A percentile compares a stretch with the other conserved stretches of the same genome.
phyloP scores from a whole-genome alignment of 345 rosid genomes.

The Theobroma cacao region DNA sequence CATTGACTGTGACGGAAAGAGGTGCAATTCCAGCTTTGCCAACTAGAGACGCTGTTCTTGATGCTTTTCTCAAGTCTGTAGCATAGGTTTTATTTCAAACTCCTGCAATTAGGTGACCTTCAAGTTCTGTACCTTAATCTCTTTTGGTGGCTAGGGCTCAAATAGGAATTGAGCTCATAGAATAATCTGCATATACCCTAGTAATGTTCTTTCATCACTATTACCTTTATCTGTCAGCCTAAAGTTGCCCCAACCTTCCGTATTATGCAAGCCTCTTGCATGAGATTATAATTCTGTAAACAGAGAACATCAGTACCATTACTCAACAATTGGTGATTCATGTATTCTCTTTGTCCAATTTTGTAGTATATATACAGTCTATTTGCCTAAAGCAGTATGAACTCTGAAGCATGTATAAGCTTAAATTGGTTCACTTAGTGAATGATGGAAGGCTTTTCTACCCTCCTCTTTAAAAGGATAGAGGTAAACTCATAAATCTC shows the following conservation, averaged over 20 bases:
- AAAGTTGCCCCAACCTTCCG: no score
- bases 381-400: neutral
- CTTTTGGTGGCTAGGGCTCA: neutral
- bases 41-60: constrained; percentile 62
- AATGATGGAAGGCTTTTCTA: neutral
- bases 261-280: neutral
- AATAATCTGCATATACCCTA: neutral
- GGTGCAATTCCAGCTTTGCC: constrained; percentile 97
- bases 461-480: neutral
- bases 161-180: neutral
- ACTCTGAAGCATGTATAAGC: neutral
- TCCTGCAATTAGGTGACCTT: neutral
- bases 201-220: neutral
- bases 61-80: constrained; percentile 43
- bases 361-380: no score
- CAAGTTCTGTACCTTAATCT: neutral
- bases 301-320: neutral
- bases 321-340: neutral
- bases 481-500: neutral
- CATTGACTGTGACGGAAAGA: constrained; percentile 82
- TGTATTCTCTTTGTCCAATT: neutral
- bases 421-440: neutral
- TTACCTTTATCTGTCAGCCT: neutral
- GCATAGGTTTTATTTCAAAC: constrained; percentile 18
- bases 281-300: neutral